phyloP scores from a whole-genome alignment of 2,329 filamentous ascomycete genomes.

The Ophiostoma sp. region DNA sequence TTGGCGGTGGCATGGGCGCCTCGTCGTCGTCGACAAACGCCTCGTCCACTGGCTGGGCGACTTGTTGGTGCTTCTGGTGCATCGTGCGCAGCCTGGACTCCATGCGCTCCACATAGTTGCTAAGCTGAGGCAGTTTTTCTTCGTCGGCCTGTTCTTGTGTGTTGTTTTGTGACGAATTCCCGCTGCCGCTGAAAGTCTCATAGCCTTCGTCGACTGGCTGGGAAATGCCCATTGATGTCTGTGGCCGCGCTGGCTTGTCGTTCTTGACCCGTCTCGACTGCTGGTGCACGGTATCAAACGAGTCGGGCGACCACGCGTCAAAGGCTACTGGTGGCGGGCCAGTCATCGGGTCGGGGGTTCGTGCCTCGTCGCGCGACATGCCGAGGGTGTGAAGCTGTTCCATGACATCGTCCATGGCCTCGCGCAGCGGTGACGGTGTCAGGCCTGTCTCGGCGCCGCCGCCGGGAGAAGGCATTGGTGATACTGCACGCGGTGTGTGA shows the following conservation, averaged over 20 bases:
- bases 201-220: slow-evolving; percentile 53
- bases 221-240: slow-evolving; percentile 66
- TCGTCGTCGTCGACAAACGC: slow-evolving; percentile 42
- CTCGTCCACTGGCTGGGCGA: background rate
- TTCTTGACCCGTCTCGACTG: slow-evolving; percentile 34
- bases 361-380: slow-evolving; percentile 45
- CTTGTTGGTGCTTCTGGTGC: slow-evolving; percentile 50
- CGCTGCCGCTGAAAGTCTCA: slow-evolving; percentile 49
- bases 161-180: slow-evolving; percentile 42
- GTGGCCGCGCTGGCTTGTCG: slow-evolving; percentile 38
- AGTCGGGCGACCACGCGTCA: slow-evolving; percentile 86
- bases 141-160: slow-evolving; percentile 41
- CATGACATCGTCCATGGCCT: slow-evolving; percentile 98
- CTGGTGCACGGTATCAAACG: slow-evolving; percentile 58
- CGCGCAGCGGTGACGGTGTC: slow-evolving; percentile 85
- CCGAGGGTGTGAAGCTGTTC: slow-evolving; percentile 86
- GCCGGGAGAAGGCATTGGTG: slow-evolving; percentile 63
- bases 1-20: slow-evolving; percentile 52
- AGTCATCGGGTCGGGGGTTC: slow-evolving; percentile 37
- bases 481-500: slow-evolving; percentile 53
- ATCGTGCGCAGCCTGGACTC: slow-evolving; percentile 71
- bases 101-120: slow-evolving; percentile 88
- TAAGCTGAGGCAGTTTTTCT: slow-evolving; percentile 62
- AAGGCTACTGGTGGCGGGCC: slow-evolving; percentile 40
- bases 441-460: slow-evolving; percentile 51